Evolutionary conservation across 1,139 yeast species (phyloP).

Genomic region (Hemisphaericaspora lyxosophila): DNA sequence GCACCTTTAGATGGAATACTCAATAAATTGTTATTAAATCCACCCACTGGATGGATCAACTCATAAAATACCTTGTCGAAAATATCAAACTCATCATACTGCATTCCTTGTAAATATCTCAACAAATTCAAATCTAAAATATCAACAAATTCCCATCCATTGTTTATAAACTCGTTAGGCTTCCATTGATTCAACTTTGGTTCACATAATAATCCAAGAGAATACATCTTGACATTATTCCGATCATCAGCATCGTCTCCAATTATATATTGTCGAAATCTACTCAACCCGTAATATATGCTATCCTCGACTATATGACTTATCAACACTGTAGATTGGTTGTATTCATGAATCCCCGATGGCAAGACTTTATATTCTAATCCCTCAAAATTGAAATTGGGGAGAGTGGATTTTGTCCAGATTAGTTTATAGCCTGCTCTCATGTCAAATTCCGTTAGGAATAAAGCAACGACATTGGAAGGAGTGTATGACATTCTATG

Average conservation of each 20-base stretch:
- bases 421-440: constrained; percentile 59
- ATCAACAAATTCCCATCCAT: constrained; percentile 59
- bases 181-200: constrained; percentile 41
- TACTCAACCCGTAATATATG: constrained; percentile 38
- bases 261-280: constrained; percentile 30
- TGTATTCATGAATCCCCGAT: constrained; percentile 73
- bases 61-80: constrained; percentile 23
- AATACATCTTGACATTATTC: constrained; percentile 58
- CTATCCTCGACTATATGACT: constrained; percentile 29
- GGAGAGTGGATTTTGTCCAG: constrained; percentile 44
- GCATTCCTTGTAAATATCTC: constrained; percentile 29
- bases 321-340: constrained; percentile 44
- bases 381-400: constrained; percentile 28
- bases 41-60: constrained; percentile 5
- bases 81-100: constrained; percentile 18
- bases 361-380: constrained; percentile 78
- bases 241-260: constrained; percentile 33
- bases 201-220: constrained; percentile 63
- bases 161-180: constrained; percentile 49
- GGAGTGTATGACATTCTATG: constrained; percentile 15
- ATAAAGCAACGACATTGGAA: constrained; percentile 48
- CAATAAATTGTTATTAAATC: background rate
- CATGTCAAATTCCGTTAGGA: constrained; percentile 63
- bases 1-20: constrained; percentile 1
- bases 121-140: constrained; percentile 44